Evolutionary conservation across 805 yeast genomes (phyloP).

Genomic region (Teunomyces tritomae): DNA sequence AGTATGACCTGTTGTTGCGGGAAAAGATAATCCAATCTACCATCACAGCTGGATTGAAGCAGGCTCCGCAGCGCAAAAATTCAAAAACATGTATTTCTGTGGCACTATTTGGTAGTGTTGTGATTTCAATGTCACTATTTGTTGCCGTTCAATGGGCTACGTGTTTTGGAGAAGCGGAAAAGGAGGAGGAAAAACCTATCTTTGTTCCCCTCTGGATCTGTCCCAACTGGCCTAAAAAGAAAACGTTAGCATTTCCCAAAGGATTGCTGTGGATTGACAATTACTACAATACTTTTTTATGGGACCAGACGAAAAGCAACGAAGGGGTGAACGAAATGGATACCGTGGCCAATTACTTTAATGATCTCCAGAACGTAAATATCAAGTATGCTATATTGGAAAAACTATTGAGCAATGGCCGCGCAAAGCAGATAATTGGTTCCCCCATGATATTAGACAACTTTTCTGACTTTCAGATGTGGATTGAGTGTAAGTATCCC

Average conservation of each 20-base stretch:
- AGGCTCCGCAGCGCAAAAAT: too few species aligned
- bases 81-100: slow-evolving; percentile 7
- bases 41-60: neutral
- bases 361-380: slow-evolving; percentile 18
- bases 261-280: slow-evolving; percentile 25
- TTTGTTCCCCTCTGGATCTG: slow-evolving; percentile 28
- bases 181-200: slow-evolving; percentile 9
- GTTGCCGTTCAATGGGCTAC: slow-evolving; percentile 16
- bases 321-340: neutral
- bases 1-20: slow-evolving; percentile 12
- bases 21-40: neutral
- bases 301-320: slow-evolving; percentile 4
- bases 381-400: slow-evolving; percentile 28
- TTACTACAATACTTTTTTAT: slow-evolving; percentile 14
- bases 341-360: slow-evolving; percentile 11
- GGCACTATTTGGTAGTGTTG: slow-evolving; percentile 19
- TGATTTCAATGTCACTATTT: slow-evolving; percentile 24
- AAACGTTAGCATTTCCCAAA: slow-evolving; percentile 24
- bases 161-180: slow-evolving; percentile 10
- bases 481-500: slow-evolving; percentile 30
- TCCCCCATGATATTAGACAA: slow-evolving; percentile 24
- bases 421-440: slow-evolving; percentile 23
- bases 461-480: slow-evolving; percentile 17
- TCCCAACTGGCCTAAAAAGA: slow-evolving; percentile 22
- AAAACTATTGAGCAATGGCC: slow-evolving; percentile 19